Evolutionary conservation across 2,329 filamentous ascomycete genomes (phyloP).

Genomic region (Pestalotiopsis sp.): DNA sequence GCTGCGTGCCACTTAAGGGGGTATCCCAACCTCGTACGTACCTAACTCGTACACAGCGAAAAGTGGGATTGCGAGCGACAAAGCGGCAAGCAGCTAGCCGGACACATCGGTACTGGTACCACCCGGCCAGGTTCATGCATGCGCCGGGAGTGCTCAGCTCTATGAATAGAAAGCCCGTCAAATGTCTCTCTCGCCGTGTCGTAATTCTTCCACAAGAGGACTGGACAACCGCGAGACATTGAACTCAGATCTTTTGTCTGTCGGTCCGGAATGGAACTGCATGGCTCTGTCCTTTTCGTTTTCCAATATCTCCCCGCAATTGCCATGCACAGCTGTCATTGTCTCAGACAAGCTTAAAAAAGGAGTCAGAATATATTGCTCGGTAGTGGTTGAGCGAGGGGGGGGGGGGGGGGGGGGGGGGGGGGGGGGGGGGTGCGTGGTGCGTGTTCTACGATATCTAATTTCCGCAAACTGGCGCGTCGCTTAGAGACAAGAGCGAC

Average conservation of each 20-base stretch:
- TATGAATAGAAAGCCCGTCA: background rate
- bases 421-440: background rate
- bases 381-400: slow-evolving; percentile 9
- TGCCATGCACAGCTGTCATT: slow-evolving; percentile 5
- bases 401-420: background rate
- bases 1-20: no score
- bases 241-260: background rate
- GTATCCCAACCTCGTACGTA: background rate
- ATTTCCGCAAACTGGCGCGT: slow-evolving; percentile 9
- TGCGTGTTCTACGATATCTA: background rate
- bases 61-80: background rate
- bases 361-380: slow-evolving; percentile 5
- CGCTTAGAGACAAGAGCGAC: background rate
- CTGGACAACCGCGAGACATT: slow-evolving; percentile 7
- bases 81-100: slow-evolving; percentile 5
- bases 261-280: background rate
- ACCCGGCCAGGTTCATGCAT: background rate
- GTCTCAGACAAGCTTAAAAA: slow-evolving; percentile 10
- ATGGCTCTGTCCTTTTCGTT: background rate
- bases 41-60: background rate
- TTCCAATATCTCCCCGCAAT: background rate
- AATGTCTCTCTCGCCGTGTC: background rate
- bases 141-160: background rate
- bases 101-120: slow-evolving; percentile 1
- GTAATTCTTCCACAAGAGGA: background rate